These are phyloP conservation scores for Podospora tetraspora DNA, from an alignment of 495 filamentous ascomycete species.

Conservation along the genomic window DNA sequence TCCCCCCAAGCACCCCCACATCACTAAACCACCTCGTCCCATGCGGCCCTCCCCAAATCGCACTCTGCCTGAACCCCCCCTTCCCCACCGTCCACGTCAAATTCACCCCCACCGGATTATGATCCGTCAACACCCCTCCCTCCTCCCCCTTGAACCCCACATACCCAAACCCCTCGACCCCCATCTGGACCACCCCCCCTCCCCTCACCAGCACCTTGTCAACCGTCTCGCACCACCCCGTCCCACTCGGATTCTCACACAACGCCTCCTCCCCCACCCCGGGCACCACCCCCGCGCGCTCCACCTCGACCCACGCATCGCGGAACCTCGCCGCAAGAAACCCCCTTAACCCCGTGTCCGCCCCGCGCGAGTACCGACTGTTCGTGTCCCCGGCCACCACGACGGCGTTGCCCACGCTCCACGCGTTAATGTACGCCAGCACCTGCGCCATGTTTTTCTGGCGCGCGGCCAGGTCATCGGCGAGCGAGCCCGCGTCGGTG, in stretches of 20 bases:
- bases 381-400: slow-evolving; percentile 58
- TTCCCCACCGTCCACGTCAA: slow-evolving; percentile 46
- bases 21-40: slow-evolving; percentile 54
- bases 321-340: slow-evolving; percentile 43
- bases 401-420: slow-evolving; percentile 53
- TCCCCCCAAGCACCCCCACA: slow-evolving; percentile 28
- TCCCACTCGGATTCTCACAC: slow-evolving; percentile 48
- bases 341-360: slow-evolving; percentile 42
- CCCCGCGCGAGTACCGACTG: slow-evolving; percentile 49
- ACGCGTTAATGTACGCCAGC: slow-evolving; percentile 45
- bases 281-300: slow-evolving; percentile 41
- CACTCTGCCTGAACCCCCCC: slow-evolving; percentile 38
- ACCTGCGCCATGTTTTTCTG: slow-evolving; percentile 53
- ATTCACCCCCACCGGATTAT: slow-evolving; percentile 53
- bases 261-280: slow-evolving; percentile 34
- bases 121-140: slow-evolving; percentile 53
- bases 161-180: slow-evolving; percentile 44
- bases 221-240: slow-evolving; percentile 52
- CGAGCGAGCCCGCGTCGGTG: slow-evolving; percentile 53
- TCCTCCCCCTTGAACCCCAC: slow-evolving; percentile 50
- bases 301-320: slow-evolving; percentile 51
- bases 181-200: slow-evolving; percentile 40
- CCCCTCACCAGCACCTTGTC: slow-evolving; percentile 59
- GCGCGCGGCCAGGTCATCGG: slow-evolving; percentile 45
- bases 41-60: slow-evolving; percentile 48